A percentile compares a stretch with the other conserved stretches of the same genome.
These are phyloP conservation scores for Takashimella tepidaria DNA, from an alignment of 1,284 basidiomycete genomes.

Conservation along the genomic window DNA sequence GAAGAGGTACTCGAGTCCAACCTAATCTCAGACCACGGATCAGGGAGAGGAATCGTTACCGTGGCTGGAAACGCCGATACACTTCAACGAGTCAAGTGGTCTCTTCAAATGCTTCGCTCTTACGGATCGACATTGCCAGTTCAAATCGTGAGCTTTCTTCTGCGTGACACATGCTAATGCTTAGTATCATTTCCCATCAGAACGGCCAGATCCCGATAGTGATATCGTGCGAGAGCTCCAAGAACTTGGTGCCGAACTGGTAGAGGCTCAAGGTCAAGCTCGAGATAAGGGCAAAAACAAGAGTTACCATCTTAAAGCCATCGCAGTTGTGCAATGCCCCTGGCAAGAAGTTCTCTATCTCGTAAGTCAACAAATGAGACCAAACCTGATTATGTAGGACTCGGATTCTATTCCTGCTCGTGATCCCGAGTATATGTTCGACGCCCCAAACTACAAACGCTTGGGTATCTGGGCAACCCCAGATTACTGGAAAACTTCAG, in stretches of 20 bases:
- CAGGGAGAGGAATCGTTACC: conserved; percentile 49
- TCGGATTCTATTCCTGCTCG: conserved; percentile 48
- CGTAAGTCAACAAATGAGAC: conserved; percentile 12
- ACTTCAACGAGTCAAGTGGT: conserved; percentile 47
- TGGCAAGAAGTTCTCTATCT: conserved; percentile 52
- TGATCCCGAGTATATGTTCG: conserved; percentile 49
- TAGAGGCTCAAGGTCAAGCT: conserved; percentile 39
- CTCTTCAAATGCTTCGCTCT: conserved; percentile 44
- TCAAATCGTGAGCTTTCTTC: conserved; percentile 41
- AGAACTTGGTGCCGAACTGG: conserved; percentile 43
- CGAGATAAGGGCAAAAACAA: conserved; percentile 43
- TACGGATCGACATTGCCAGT: conserved; percentile 46
- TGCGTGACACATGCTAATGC: conserved; percentile 2
- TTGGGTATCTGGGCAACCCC: conserved; percentile 43
- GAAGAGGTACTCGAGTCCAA: conserved; percentile 24
- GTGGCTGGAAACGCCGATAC: conserved; percentile 53
- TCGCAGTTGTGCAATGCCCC: conserved; percentile 48
- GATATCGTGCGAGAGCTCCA: conserved; percentile 38
- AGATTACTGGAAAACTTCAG: conserved; percentile 49
- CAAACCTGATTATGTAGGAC: conserved; percentile 24
- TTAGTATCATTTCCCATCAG: conserved; percentile 49
- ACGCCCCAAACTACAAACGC: conserved; percentile 44
- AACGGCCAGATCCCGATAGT: conserved; percentile 41
- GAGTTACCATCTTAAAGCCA: conserved; percentile 51
- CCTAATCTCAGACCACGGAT: conserved; percentile 22